A percentile compares a stretch with the other conserved stretches of the same genome.
Conservation (phyloP, 371 early-diverging fungal species). For the Apophysomyces ossiformis region DNA sequence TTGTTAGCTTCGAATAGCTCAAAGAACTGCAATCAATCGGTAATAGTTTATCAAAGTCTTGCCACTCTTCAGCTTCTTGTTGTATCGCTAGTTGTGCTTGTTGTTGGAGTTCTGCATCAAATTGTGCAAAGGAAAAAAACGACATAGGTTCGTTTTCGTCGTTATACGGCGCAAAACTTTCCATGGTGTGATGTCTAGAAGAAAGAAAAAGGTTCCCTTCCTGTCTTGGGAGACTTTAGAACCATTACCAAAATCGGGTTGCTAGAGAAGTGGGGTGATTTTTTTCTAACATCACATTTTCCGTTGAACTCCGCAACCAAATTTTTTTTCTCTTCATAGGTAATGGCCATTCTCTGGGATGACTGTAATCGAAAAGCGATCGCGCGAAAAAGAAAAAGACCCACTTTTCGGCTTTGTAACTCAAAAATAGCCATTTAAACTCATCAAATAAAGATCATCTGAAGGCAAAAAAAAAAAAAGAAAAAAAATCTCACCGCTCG, state of each 20-base stretch:
- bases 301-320: conserved; percentile 7
- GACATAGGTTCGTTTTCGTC: conserved; percentile 2
- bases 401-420: not conserved
- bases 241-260: conserved; percentile 9
- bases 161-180: conserved; percentile 1
- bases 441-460: too few relatives aligned
- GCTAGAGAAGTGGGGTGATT: conserved; percentile 11
- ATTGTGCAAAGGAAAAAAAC: conserved; percentile 31
- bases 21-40: conserved; percentile 23
- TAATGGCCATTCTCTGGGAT: not conserved
- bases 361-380: not conserved
- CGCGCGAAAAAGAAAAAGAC: not conserved
- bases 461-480: too few relatives aligned
- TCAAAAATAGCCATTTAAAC: too few relatives aligned
- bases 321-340: not conserved
- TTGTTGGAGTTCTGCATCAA: conserved; percentile 46
- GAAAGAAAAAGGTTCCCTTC: not conserved
- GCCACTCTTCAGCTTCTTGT: conserved; percentile 32
- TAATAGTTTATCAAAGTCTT: conserved; percentile 45
- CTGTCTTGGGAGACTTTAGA: conserved; percentile 1
- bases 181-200: conserved; percentile 6
- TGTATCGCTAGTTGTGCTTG: conserved; percentile 49
- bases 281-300: conserved; percentile 8
- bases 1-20: not conserved
- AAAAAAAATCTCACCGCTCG: too few relatives aligned